phyloP scores from a whole-genome alignment of 768 basidiomycete species.

The Boletus sensibilis region DNA sequence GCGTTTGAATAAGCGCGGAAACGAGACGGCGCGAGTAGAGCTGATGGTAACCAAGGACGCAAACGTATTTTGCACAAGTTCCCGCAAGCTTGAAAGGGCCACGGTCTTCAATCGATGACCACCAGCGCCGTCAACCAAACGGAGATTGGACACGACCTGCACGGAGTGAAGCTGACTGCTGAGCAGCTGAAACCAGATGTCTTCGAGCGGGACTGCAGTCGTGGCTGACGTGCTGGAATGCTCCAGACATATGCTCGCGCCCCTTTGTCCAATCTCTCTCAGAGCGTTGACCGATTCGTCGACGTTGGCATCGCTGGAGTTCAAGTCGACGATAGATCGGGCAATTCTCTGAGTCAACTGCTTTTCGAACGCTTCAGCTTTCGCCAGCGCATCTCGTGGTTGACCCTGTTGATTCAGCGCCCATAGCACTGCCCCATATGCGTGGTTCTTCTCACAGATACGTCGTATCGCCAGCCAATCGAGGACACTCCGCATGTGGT shows the following conservation, averaged over 20 bases:
- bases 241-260: constrained; percentile 67
- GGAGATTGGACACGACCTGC: constrained; percentile 59
- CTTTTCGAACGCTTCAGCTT: constrained; percentile 60
- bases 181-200: constrained; percentile 87
- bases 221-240: constrained; percentile 50
- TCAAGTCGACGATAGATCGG: constrained; percentile 32
- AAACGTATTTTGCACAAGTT: constrained; percentile 83
- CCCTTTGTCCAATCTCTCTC: constrained; percentile 56
- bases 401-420: constrained; percentile 62
- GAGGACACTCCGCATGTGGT: constrained; percentile 48
- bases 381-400: constrained; percentile 62
- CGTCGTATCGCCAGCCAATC: constrained; percentile 55
- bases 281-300: constrained; percentile 47
- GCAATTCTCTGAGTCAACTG: constrained; percentile 47
- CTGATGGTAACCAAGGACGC: constrained; percentile 80
- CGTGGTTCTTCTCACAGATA: constrained; percentile 64
- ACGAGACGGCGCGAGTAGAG: constrained; percentile 76
- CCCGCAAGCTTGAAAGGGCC: constrained; percentile 54
- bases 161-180: constrained; percentile 79
- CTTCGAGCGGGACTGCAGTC: constrained; percentile 57
- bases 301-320: constrained; percentile 23
- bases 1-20: constrained; percentile 90
- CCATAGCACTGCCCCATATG: constrained; percentile 84
- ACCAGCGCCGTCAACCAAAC: constrained; percentile 22
- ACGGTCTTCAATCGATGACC: constrained; percentile 22